A percentile compares a stretch with the other conserved stretches of the same genome.
Evolutionary conservation across 306 rosid species (phyloP).

Genomic region (Parietaria judaica): DNA sequence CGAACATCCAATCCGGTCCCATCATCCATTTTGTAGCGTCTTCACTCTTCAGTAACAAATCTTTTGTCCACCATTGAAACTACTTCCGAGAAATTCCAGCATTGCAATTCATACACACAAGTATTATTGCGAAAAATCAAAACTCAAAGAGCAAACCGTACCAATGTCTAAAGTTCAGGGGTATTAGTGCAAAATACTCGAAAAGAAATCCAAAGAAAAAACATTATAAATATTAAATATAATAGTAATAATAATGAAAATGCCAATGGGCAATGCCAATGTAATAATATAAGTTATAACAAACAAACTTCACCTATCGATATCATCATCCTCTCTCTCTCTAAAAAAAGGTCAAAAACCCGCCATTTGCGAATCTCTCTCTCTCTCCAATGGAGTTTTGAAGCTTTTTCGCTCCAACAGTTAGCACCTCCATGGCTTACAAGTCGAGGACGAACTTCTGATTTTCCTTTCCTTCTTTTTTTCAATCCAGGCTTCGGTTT

Average conservation of each 20-base stretch:
- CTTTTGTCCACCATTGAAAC: too few relatives aligned
- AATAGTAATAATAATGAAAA: too few relatives aligned
- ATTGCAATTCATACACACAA: too few relatives aligned
- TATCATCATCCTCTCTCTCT: conserved; percentile 5
- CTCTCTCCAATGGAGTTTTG: conserved; percentile 6
- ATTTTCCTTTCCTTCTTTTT: neutral
- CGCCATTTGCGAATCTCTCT: neutral
- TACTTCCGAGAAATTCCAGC: too few relatives aligned
- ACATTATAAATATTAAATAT: neutral
- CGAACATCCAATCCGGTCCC: too few relatives aligned
- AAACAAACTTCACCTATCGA: neutral
- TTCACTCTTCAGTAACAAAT: too few relatives aligned
- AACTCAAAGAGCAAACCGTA: neutral
- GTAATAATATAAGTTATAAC: too few relatives aligned
- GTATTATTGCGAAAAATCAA: too few relatives aligned
- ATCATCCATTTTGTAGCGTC: too few relatives aligned
- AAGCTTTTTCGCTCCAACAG: conserved; percentile 9
- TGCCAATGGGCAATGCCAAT: too few relatives aligned
- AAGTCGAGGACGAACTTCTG: conserved; percentile 23
- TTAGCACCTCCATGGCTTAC: conserved; percentile 16
- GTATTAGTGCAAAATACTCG: neutral
- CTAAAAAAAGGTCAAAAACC: conserved; percentile 1
- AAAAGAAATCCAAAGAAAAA: neutral
- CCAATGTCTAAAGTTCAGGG: neutral
- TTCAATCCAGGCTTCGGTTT: neutral